Base-by-base conservation (phyloP, 495 filamentous ascomycete species). In the Tetracladium marchalianum region DNA sequence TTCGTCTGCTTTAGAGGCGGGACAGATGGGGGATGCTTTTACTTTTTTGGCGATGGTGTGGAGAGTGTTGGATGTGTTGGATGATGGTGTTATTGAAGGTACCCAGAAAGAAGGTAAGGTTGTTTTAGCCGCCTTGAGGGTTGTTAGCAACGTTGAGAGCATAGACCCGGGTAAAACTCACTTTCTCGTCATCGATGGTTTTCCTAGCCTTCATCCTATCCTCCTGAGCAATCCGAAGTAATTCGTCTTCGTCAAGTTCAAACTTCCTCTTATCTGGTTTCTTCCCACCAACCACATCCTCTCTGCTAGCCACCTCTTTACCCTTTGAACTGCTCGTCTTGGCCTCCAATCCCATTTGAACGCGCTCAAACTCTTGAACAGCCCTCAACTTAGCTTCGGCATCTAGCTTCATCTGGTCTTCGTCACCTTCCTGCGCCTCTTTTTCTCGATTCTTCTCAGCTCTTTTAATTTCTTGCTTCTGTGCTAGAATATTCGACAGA, bases 91-190 rank as follows among this genome's bases (percentile, higher is more conserved):
- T 27, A 93, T 68, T 1, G 85, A 84, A 0, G 92, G 90, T 0
- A 93, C 82, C 92, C 92, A 98, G 68, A 97, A 97, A 2, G 89
- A 92, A 0, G 88, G 87, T 0, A 95, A 66, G n/a, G 76, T 80
- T 0, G 79, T 80, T 57, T 85, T 84, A 0, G 76, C 73, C 0
- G 78, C 75, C 64, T 75, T 16, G 54, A 48, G 5, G 5, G 1
- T 19, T 31, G 27, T 41, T 32, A 51, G 35, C n/a, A 27, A n/a
- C 36, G n/a, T 15, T 6, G 1, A 55, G 62, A 27, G 41, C 44
- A 39, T 58, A 35, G 11, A 18, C 13, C 19, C 3, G 22, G 8
- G 43, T 37, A 35, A 11, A 32, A 32, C 53, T 39, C 60, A 82
- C 82, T 72, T 89, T 90, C 57, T 95, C 86, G 38, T 77, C 77